Percentiles rank a stretch among this genome's conserved stretches.
Evolutionary conservation across 495 filamentous ascomycete genomes (phyloP).

Genomic region (Tricharina praecox): DNA sequence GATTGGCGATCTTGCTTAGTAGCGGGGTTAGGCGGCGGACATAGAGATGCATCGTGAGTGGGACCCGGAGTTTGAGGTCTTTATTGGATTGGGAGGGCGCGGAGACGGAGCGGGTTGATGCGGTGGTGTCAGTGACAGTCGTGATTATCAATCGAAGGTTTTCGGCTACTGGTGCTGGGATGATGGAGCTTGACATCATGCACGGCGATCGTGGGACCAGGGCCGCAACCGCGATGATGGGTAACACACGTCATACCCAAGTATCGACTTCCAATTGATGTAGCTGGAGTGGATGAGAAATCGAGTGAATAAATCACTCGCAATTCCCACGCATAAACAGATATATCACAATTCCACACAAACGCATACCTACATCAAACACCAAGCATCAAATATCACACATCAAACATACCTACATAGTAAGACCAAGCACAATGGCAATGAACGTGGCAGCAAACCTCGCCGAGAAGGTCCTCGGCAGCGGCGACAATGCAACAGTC

Average conservation of each 20-base stretch:
- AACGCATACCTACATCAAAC: background rate
- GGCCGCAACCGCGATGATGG: no score
- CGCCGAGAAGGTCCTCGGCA: slow-evolving; percentile 7
- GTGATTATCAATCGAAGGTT: no score
- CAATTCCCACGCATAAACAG: no score
- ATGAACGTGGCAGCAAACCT: slow-evolving; percentile 19
- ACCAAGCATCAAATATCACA: background rate
- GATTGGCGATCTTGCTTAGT: background rate
- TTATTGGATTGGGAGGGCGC: no score
- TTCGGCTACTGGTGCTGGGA: no score
- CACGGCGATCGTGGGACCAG: no score
- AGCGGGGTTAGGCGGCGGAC: background rate
- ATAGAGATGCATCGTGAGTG: background rate
- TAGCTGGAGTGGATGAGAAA: no score
- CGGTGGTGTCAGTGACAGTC: no score
- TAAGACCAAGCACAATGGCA: background rate
- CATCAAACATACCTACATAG: background rate
- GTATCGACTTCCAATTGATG: background rate
- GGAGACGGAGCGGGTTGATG: no score
- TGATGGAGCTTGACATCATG: no score
- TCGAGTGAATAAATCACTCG: no score
- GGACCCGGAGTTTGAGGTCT: background rate
- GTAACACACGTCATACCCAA: no score
- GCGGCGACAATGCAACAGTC: background rate
- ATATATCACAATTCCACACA: background rate